Conservation (phyloP, 2,329 filamentous ascomycete species). For the Talaromyces sp. region DNA sequence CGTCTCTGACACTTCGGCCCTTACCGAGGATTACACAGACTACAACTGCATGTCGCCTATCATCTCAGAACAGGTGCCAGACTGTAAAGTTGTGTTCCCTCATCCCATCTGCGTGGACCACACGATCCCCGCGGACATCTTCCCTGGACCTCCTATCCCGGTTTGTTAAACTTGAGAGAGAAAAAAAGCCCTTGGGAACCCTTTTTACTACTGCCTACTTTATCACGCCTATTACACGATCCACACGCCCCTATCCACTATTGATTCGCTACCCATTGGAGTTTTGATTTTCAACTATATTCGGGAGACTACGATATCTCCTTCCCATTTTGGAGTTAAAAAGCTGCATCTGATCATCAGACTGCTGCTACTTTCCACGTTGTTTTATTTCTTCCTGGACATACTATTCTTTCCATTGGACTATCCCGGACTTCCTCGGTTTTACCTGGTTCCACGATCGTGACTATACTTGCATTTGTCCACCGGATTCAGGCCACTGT, state of each 20-base stretch:
- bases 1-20: constrained; percentile 42
- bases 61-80: constrained; percentile 33
- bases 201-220: neutral
- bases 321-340: too few relatives aligned
- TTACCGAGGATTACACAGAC: constrained; percentile 43
- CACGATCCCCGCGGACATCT: constrained; percentile 28
- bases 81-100: constrained; percentile 35
- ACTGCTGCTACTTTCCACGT: constrained; percentile 6
- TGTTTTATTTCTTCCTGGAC: constrained; percentile 17
- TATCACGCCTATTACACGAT: constrained; percentile 19
- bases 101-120: constrained; percentile 34
- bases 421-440: neutral
- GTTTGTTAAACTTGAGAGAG: constrained; percentile 26
- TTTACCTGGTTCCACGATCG: constrained; percentile 2
- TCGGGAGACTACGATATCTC: too few relatives aligned
- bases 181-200: too few relatives aligned
- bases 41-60: constrained; percentile 41
- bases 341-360: too few relatives aligned
- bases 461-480: constrained; percentile 14
- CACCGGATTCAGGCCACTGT: constrained; percentile 8
- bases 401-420: constrained; percentile 7
- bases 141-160: constrained; percentile 28
- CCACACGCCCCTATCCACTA: constrained; percentile 8
- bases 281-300: too few relatives aligned
- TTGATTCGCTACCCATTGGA: neutral